Conservation (phyloP, 2,329 filamentous ascomycete genomes). For the Penicillium rolfsii region DNA sequence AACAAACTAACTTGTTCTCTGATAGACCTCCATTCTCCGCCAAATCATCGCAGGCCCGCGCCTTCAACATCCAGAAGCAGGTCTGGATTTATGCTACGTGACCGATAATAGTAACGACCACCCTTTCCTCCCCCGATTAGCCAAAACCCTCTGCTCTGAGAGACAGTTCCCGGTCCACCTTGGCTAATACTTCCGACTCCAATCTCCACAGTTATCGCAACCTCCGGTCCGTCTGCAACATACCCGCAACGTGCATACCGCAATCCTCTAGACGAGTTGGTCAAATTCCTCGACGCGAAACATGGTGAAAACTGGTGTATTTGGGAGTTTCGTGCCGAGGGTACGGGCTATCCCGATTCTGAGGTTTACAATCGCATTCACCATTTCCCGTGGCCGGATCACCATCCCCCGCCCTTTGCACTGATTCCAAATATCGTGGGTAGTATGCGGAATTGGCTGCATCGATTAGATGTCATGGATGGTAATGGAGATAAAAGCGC, state of each 20-base stretch:
- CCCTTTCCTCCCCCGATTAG: background rate
- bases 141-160: background rate
- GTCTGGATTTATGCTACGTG: slow-evolving; percentile 93
- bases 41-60: slow-evolving; percentile 91
- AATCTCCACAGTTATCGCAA: slow-evolving; percentile 58
- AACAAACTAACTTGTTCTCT: background rate
- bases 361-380: slow-evolving; percentile 83
- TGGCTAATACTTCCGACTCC: background rate
- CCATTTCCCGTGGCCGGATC: slow-evolving; percentile 96
- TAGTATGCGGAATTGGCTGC: slow-evolving; percentile 88
- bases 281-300: slow-evolving; percentile 82
- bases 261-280: slow-evolving; percentile 85
- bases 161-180: background rate
- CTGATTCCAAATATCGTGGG: slow-evolving; percentile 87
- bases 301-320: slow-evolving; percentile 88
- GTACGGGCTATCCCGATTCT: slow-evolving; percentile 90
- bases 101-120: slow-evolving; percentile 66
- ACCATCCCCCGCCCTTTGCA: slow-evolving; percentile 91
- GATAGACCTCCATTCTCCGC: slow-evolving; percentile 73
- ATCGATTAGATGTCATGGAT: slow-evolving; percentile 41
- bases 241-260: slow-evolving; percentile 92
- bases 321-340: slow-evolving; percentile 97
- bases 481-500: slow-evolving; percentile 5
- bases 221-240: slow-evolving; percentile 84
- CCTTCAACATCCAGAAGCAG: slow-evolving; percentile 79